Base-by-base conservation (phyloP, 129 eudicot species). In the Glebionis coronaria region DNA sequence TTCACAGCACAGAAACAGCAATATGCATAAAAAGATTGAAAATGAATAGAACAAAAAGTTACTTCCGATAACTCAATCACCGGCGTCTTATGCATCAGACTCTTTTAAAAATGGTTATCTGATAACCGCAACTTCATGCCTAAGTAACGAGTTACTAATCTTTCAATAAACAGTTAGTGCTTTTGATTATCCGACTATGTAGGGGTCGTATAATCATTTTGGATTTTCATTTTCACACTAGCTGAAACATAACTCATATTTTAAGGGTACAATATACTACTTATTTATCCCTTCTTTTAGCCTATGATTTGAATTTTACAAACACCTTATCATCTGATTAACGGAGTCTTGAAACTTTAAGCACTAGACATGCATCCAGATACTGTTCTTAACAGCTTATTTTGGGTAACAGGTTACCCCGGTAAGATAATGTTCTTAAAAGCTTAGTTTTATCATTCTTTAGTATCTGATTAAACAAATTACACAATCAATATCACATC, bases 281-380 rank as follows among this genome's bases (percentile, higher is more conserved):
- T 46, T 47, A 13, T 25, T 23, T 13, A 47, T 64, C 56, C 20
- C 69, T 9, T 65, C 45, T 46, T 64, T 64, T 64, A 45, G 25
- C 56, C 55, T 23, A 6, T 44, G 12, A 44, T 19, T 19, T 4
- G 7, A 16, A 40, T 16, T 18, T 40, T 23, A 11, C 44, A 47
- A 65, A 45, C 56, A 47, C 57, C 27, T 3, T 10, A 47, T 7
- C 40, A 65, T 25, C 70, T 25, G 10, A n/a, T 9, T 25, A 47
- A 8, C 21, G 2, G 5, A 53, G 19, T 19, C 5, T 47, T 23
- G 28, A 45, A 9, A 25, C 52, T 47, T 65, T n/a, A 65, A 46
- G n/a, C 29, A 31, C 9, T 14, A 9, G 44, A 44, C 44, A 6
- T 55, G 25, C 44, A 7, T 13, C 54, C 42, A 14, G 47, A 45